phyloP scores from a whole-genome alignment of 345 rosid genomes.

The Pugionium cornutum region DNA sequence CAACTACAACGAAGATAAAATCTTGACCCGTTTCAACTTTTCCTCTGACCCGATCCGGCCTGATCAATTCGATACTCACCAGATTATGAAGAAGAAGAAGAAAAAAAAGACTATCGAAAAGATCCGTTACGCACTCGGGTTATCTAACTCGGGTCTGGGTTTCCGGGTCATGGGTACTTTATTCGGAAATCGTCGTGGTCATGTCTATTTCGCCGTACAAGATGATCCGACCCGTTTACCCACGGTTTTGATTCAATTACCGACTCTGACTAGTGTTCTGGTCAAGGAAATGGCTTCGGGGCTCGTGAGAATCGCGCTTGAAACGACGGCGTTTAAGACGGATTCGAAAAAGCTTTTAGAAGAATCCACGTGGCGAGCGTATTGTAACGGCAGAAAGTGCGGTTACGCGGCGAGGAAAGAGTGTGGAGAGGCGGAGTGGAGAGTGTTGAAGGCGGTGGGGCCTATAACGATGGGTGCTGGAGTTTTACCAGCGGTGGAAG shows the following conservation, averaged over 20 bases:
- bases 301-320: constrained; percentile 73
- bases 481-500: constrained; percentile 55
- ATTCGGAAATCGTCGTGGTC: constrained; percentile 86
- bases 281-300: constrained; percentile 97
- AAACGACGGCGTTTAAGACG: constrained; percentile 31
- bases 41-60: constrained; percentile 32
- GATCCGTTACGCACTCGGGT: constrained; percentile 60
- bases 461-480: constrained; percentile 96
- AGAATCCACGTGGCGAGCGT: constrained; percentile 76
- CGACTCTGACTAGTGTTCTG: constrained; percentile 75
- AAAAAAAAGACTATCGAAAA: constrained; percentile 47
- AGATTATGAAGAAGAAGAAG: constrained; percentile 41
- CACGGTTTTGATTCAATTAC: constrained; percentile 71
- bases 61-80: constrained; percentile 18
- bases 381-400: constrained; percentile 85
- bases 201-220: constrained; percentile 84
- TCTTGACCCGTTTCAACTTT: constrained; percentile 35
- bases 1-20: constrained; percentile 27
- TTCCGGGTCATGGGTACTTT: constrained; percentile 73
- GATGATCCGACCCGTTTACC: constrained; percentile 63
- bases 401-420: constrained; percentile 75
- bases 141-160: constrained; percentile 49
- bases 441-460: constrained; percentile 69
- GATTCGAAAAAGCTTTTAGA: constrained; percentile 56
- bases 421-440: constrained; percentile 66